Conservation (phyloP, 805 yeast genomes). For the Dipodascus albidus region DNA sequence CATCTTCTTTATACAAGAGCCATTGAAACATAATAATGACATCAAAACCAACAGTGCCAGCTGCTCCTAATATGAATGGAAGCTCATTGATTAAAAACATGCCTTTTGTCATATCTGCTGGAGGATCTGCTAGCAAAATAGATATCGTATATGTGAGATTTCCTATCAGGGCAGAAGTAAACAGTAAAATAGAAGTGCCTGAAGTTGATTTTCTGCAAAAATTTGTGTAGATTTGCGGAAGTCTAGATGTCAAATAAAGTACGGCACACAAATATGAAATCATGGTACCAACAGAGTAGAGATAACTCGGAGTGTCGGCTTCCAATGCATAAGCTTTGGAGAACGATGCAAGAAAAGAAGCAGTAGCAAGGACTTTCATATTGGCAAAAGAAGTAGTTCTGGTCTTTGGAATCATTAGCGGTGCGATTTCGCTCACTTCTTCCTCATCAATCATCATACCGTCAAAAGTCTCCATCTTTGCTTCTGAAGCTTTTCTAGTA, state of each 20-base stretch:
- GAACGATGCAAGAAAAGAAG: conserved; percentile 25
- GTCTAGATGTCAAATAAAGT: conserved; percentile 64
- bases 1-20: conserved; percentile 6
- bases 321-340: conserved; percentile 15
- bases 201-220: conserved; percentile 69
- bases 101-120: conserved; percentile 33
- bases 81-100: conserved; percentile 55
- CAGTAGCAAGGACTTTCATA: conserved; percentile 13
- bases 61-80: conserved; percentile 75
- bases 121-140: conserved; percentile 45
- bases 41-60: conserved; percentile 79
- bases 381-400: conserved; percentile 7
- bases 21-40: conserved; percentile 31
- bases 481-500: conserved; percentile 19
- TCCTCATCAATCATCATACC: neutral
- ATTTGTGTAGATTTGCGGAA: conserved; percentile 79
- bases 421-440: neutral
- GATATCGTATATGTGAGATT: conserved; percentile 68
- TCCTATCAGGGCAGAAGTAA: conserved; percentile 68
- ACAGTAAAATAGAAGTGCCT: conserved; percentile 73
- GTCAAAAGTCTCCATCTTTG: neutral
- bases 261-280: conserved; percentile 74
- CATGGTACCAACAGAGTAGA: conserved; percentile 29
- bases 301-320: neutral
- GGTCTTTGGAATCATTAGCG: conserved; percentile 5